phyloP scores from a whole-genome alignment of 192 early-diverging fungal genomes.

The Rhizoclosmatium sp. region DNA sequence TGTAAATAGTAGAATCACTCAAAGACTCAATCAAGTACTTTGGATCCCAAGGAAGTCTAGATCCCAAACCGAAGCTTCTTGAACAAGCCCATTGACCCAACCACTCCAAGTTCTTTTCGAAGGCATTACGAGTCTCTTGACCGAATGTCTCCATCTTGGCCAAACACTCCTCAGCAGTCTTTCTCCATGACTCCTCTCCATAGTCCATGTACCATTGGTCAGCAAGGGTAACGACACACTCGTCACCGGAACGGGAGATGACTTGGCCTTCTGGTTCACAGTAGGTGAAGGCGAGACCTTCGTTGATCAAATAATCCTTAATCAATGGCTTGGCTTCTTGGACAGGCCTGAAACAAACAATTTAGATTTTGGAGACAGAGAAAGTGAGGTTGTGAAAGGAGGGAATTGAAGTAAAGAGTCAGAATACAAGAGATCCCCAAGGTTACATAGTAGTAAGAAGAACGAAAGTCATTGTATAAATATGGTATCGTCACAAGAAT shows the following conservation, averaged over 20 bases:
- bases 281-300: conserved; percentile 82
- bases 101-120: conserved; percentile 89
- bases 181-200: conserved; percentile 68
- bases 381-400: background rate
- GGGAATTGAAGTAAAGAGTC: background rate
- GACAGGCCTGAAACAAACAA: conserved; percentile 62
- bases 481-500: conserved; percentile 39
- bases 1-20: conserved; percentile 99
- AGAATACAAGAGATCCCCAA: conserved; percentile 28
- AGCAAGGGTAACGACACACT: conserved; percentile 94
- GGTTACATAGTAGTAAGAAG: conserved; percentile 33
- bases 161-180: conserved; percentile 75
- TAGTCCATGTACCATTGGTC: conserved; percentile 99
- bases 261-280: conserved; percentile 95
- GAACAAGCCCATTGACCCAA: conserved; percentile 98
- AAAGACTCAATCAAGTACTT: conserved; percentile 94
- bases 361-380: background rate
- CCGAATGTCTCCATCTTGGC: conserved; percentile 80
- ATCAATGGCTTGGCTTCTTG: conserved; percentile 91
- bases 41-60: conserved; percentile 91
- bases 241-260: conserved; percentile 93
- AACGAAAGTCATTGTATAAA: conserved; percentile 34
- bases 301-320: conserved; percentile 75
- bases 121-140: conserved; percentile 84
- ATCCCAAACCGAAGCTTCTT: conserved; percentile 91